Percentiles rank a stretch among this genome's conserved stretches.
phyloP scores from a whole-genome alignment of 139 green algal species.

The Coelastrella sp. region DNA sequence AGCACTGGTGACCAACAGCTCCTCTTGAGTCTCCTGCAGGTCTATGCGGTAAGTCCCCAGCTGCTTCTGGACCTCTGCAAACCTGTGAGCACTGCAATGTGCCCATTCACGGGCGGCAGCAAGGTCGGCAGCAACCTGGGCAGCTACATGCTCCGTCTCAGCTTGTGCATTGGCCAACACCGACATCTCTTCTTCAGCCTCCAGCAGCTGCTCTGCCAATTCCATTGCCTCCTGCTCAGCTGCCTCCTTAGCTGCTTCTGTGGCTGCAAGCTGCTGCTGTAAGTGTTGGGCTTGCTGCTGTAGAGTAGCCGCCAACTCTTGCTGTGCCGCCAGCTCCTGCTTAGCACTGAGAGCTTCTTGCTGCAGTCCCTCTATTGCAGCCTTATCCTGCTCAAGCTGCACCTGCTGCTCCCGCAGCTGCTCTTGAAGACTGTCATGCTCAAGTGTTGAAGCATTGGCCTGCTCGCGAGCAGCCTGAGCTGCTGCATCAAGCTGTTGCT shows the following conservation, averaged over 20 bases:
- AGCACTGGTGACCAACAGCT: conserved; percentile 4
- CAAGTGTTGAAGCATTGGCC: background rate
- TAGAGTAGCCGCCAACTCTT: conserved; percentile 4
- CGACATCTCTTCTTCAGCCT: conserved; percentile 1
- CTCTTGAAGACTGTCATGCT: conserved; percentile 5
- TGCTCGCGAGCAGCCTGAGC: background rate
- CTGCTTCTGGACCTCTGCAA: conserved; percentile 35
- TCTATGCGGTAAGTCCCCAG: conserved; percentile 30
- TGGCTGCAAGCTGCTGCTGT: conserved; percentile 6
- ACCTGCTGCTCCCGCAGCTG: conserved; percentile 21
- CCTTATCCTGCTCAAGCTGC: conserved; percentile 17
- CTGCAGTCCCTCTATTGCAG: conserved; percentile 22
- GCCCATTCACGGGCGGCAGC: conserved; percentile 37
- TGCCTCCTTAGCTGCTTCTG: conserved; percentile 15
- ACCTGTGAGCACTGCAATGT: background rate
- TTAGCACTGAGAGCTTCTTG: background rate
- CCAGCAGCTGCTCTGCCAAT: conserved; percentile 8
- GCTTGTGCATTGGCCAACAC: conserved; percentile 20
- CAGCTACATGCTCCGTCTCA: conserved; percentile 31
- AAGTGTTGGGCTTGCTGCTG: conserved; percentile 12
- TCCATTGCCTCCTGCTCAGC: conserved; percentile 16
- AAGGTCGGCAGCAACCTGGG: conserved; percentile 33
- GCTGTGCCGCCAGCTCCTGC: conserved; percentile 7
- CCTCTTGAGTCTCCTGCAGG: conserved; percentile 23
- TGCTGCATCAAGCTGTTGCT: background rate